A percentile compares a stretch with the other conserved stretches of the same genome.
phyloP scores from a whole-genome alignment of 495 filamentous ascomycete genomes.

The Symbiotaphrina buchneri region DNA sequence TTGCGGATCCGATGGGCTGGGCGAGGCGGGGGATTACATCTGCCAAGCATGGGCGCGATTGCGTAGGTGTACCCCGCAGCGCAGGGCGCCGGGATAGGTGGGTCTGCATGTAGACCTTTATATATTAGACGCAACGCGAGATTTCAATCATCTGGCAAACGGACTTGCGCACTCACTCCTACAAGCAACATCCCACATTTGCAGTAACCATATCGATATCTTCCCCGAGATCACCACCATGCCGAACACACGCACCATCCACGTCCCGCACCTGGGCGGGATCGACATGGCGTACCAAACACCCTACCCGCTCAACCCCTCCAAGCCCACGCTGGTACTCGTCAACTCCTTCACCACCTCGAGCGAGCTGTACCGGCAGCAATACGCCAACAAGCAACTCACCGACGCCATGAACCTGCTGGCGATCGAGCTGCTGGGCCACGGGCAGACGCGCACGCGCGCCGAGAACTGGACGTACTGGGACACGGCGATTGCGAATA shows the following conservation, averaged over 20 bases:
- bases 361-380: slow-evolving; percentile 23
- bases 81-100: too few relatives aligned
- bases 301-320: slow-evolving; percentile 19
- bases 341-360: slow-evolving; percentile 37
- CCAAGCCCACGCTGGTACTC: slow-evolving; percentile 33
- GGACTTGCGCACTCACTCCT: too few relatives aligned
- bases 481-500: slow-evolving; percentile 26
- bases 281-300: slow-evolving; percentile 28
- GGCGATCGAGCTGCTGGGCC: slow-evolving; percentile 32
- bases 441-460: slow-evolving; percentile 20
- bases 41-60: too few relatives aligned
- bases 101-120: too few relatives aligned
- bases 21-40: too few relatives aligned
- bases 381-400: slow-evolving; percentile 22
- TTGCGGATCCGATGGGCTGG: too few relatives aligned
- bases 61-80: too few relatives aligned
- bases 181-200: too few relatives aligned
- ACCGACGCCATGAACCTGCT: slow-evolving; percentile 24
- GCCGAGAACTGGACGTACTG: slow-evolving; percentile 29
- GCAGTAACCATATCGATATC: too few relatives aligned
- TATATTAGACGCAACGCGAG: too few relatives aligned
- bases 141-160: too few relatives aligned
- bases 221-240: too few relatives aligned
- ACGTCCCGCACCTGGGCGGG: slow-evolving; percentile 30
- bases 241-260: slow-evolving; percentile 15